Base-by-base conservation (phyloP, 2,329 filamentous ascomycete species). In the Monilinia fructigena region DNA sequence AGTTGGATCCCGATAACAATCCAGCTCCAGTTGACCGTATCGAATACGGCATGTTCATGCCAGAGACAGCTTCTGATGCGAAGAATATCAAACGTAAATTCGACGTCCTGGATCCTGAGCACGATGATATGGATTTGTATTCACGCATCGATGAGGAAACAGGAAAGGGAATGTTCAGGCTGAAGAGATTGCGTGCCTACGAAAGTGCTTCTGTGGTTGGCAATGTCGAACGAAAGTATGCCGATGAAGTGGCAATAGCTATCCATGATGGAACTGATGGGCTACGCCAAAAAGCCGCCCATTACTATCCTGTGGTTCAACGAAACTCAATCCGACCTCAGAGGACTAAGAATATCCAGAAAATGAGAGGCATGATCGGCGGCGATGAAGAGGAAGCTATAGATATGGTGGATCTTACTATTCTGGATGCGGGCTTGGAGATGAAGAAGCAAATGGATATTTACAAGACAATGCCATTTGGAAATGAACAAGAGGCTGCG, bases 231-330 rank as follows among this genome's bases (percentile, higher is more conserved):
- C 83, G 81, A 64, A 89, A 89, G 77, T 89, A 88, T 75, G 80
- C 84, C 69, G 82, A 89, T 69, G 86, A 90, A 76, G 79, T 89
- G 45, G 81, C 88, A 66, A 77, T 90, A 38, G 81, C 85, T 3
- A 82, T 83, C 73, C 82, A 85, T 71, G 82, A 86, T 69, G 83
- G 84, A 69, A 82, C 70, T 48, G 80, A 82, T 69, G 81, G 81
- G 61, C 77, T 78, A 66, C 75, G 78, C 60, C 81, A 85, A 70
- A 85, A 85, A 75, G 87, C 82, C 8, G 85, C 83, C 16, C 89
- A 87, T 76, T 90, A 89, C 77, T 90, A 89, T 72, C 88, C 88
- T 4, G 82, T 90, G 69, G 84, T 89, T 78, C 86, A 89, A 76
- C 84, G 85, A 64, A 85, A 82, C 56, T 81, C 82, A 28, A 85